Conservation (phyloP, 805 yeast species). For the Candida bentonensis region DNA sequence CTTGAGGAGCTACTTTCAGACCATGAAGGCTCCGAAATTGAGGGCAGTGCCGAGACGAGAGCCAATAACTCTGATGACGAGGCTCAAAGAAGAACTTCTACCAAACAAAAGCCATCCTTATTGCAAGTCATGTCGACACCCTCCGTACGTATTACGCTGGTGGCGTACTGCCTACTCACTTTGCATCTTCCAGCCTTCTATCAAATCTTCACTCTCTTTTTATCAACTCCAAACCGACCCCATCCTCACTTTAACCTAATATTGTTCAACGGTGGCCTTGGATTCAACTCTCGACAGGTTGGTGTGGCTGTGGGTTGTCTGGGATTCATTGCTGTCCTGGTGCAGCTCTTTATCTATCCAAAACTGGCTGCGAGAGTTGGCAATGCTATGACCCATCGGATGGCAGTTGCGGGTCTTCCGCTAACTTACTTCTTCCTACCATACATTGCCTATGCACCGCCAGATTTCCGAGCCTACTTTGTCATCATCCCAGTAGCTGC, state of each 20-base stretch:
- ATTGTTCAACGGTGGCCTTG: conserved; percentile 38
- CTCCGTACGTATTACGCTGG: conserved; percentile 12
- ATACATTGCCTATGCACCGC: conserved; percentile 20
- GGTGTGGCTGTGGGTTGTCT: conserved; percentile 37
- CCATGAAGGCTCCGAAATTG: conserved; percentile 2
- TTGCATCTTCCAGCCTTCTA: conserved; percentile 35
- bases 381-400: conserved; percentile 30
- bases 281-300: conserved; percentile 31
- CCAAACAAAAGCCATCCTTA: conserved; percentile 3
- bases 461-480: conserved; percentile 3
- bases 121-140: conserved; percentile 9
- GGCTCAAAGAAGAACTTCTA: conserved; percentile 1
- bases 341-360: conserved; percentile 38
- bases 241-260: conserved; percentile 28
- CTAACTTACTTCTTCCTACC: conserved; percentile 34
- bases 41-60: neutral
- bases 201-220: conserved; percentile 41
- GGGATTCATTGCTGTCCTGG: conserved; percentile 38
- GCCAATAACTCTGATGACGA: neutral
- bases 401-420: conserved; percentile 31
- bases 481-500: conserved; percentile 7
- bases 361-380: conserved; percentile 33
- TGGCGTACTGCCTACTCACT: conserved; percentile 20
- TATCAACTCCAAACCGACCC: conserved; percentile 24
- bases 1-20: conserved; percentile 1